Conservation (phyloP, 768 basidiomycete genomes). For the Fomitopsis pulvina region DNA sequence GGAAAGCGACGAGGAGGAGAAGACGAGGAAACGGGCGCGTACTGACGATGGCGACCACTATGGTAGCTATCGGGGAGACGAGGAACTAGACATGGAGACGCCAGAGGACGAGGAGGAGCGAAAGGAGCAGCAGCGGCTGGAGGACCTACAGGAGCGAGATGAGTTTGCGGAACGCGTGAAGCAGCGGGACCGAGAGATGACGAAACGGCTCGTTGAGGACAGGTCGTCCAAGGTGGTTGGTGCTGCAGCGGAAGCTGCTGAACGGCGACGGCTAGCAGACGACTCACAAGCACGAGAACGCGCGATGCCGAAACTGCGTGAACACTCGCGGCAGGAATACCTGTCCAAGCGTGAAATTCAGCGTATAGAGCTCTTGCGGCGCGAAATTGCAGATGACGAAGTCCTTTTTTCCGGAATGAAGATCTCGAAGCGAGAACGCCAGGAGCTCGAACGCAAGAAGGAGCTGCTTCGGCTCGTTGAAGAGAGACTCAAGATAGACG, state of each 20-base stretch:
- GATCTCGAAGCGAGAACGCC: slow-evolving; percentile 74
- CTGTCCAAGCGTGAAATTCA: slow-evolving; percentile 95
- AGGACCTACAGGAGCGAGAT: slow-evolving; percentile 84
- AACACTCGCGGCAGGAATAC: slow-evolving; percentile 92
- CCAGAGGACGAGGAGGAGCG: slow-evolving; percentile 68
- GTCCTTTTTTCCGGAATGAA: slow-evolving; percentile 87
- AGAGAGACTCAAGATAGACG: slow-evolving; percentile 89
- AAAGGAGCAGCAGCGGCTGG: slow-evolving; percentile 64
- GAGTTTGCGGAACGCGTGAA: slow-evolving; percentile 87
- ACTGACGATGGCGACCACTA: slow-evolving; percentile 35
- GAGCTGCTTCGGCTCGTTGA: slow-evolving; percentile 88
- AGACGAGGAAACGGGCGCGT: slow-evolving; percentile 57
- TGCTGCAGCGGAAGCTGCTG: slow-evolving; percentile 77
- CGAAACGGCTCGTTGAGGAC: slow-evolving; percentile 90
- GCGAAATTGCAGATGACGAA: slow-evolving; percentile 94
- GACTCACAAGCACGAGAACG: slow-evolving; percentile 34
- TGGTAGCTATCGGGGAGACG: slow-evolving; percentile 28
- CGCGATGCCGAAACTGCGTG: slow-evolving; percentile 68
- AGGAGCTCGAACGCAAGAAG: slow-evolving; percentile 86
- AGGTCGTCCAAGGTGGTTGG: slow-evolving; percentile 72
- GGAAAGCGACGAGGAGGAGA: slow-evolving; percentile 89
- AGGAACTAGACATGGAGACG: slow-evolving; percentile 34
- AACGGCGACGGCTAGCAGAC: slow-evolving; percentile 77
- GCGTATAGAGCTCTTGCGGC: slow-evolving; percentile 86
- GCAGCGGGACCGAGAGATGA: slow-evolving; percentile 75